Percentiles rank a stretch among this genome's conserved stretches.
These are phyloP conservation scores for Penicillium cinerascens DNA, from an alignment of 495 filamentous ascomycete genomes.

Conservation along the genomic window DNA sequence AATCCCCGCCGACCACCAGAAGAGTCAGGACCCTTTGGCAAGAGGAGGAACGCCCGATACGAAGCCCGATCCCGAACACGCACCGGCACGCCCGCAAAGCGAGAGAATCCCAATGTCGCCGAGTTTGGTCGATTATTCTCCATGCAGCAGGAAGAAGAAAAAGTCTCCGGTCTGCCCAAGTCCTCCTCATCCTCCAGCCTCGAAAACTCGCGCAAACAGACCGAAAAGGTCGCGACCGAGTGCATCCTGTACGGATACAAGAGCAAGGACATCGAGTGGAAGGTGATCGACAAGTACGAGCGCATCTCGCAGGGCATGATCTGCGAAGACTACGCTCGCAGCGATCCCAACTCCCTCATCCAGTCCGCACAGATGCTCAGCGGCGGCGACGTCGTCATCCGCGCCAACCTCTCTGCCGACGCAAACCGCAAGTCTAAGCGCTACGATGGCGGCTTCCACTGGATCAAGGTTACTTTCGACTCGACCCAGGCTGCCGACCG, in stretches of 20 bases:
- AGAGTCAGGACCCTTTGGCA: constrained; percentile 64
- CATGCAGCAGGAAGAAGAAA: constrained; percentile 43
- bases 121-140: constrained; percentile 48
- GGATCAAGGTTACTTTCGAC: constrained; percentile 93
- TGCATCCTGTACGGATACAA: constrained; percentile 82
- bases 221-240: constrained; percentile 67
- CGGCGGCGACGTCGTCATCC: constrained; percentile 60
- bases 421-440: constrained; percentile 73
- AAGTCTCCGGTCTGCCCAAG: constrained; percentile 34
- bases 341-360: constrained; percentile 46
- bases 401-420: constrained; percentile 57
- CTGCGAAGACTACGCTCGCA: constrained; percentile 85
- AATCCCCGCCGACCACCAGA: constrained; percentile 51
- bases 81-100: constrained; percentile 56
- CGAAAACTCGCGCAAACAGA: constrained; percentile 40
- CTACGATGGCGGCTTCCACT: constrained; percentile 75
- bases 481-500: constrained; percentile 72
- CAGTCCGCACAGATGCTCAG: constrained; percentile 56
- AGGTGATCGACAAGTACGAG: constrained; percentile 82
- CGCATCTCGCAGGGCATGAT: constrained; percentile 67
- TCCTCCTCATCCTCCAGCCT: constrained; percentile 40
- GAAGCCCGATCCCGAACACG: constrained; percentile 53
- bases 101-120: constrained; percentile 55
- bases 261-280: constrained; percentile 66
- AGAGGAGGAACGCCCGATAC: constrained; percentile 49